Evolutionary conservation across 805 yeast genomes (phyloP), one percentile per base, ranked within the genome.

Genomic region (Candida insectorum): DNA sequence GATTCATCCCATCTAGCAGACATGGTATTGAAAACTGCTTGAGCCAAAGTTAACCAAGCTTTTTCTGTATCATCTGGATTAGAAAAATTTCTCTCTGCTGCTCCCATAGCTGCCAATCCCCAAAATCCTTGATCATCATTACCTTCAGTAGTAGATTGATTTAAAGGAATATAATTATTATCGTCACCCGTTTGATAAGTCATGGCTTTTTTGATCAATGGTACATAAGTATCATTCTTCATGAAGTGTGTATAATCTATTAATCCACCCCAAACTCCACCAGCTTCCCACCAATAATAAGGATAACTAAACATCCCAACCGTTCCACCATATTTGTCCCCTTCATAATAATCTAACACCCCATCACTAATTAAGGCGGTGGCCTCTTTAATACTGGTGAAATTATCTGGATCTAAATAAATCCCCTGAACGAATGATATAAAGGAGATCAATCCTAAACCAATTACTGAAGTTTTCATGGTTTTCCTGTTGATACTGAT

Each of bases 221-320:
- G 67, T 27, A 73, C 81, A 48, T 77, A 85, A 1, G 89, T 76
- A 43, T 72, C 73, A 55, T 89, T 83, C 24, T 81, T 74, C 56
- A 85, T 76, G 54, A 70, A 81, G 45, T 55, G 79, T 63, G 86
- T 72, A 58, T 84, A 82, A 56, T 88, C 96, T 27, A 91, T 52
- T 71, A 91, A 65, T 13, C 84, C 70, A 6, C 96, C 95, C 85
- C 88, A 87, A 2, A 91, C 96, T 40, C 89, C 95, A 45, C 97
- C 97, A 7, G 97, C 95, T 63, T 88, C 87, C 97, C 97, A 89
- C 98, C 97, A 91, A 70, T 91, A 91, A 69, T 91, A 89, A 0
- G 97, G 97, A 52, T 70, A 64, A 9, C 80, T 66, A 57, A 93
- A 89, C 88, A 84, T 79, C 26, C 97, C 98, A 17, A 85, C 67